phyloP scores from a whole-genome alignment of 1,284 basidiomycete genomes.

The Irpex sp. region DNA sequence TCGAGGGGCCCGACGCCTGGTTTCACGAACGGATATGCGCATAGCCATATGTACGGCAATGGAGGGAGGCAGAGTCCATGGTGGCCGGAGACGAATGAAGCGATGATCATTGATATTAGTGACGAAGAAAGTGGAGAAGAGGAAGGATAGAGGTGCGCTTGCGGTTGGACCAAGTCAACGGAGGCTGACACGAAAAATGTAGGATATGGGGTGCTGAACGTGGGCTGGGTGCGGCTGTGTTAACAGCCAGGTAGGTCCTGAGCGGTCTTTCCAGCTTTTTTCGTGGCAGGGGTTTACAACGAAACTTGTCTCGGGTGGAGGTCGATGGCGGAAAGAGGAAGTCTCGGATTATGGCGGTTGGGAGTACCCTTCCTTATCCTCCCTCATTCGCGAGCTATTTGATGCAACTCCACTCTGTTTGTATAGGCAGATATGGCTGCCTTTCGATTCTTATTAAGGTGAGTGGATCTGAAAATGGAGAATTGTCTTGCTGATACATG shows the following conservation, averaged over 20 bases:
- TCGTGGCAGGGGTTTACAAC: no score
- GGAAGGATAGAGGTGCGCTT: background rate
- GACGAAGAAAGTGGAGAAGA: background rate
- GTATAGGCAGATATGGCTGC: background rate
- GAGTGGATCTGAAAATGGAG: background rate
- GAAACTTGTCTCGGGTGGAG: no score
- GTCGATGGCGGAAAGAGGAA: background rate
- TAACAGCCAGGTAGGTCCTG: background rate
- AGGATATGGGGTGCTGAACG: background rate
- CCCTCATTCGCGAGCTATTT: background rate
- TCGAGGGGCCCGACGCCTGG: background rate
- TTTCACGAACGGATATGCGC: background rate
- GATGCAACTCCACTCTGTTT: background rate
- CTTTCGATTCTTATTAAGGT: background rate
- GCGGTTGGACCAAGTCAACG: background rate
- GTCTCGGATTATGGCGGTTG: background rate
- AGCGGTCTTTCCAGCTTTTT: no score
- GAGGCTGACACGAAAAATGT: background rate
- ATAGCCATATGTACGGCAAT: background rate
- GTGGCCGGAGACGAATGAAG: background rate
- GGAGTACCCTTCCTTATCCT: background rate
- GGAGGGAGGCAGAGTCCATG: background rate
- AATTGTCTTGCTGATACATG: background rate
- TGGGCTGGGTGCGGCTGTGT: no score
- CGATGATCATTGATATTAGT: background rate